Conservation (phyloP, 106 monocot species). For the Platanthera zijinensis region DNA sequence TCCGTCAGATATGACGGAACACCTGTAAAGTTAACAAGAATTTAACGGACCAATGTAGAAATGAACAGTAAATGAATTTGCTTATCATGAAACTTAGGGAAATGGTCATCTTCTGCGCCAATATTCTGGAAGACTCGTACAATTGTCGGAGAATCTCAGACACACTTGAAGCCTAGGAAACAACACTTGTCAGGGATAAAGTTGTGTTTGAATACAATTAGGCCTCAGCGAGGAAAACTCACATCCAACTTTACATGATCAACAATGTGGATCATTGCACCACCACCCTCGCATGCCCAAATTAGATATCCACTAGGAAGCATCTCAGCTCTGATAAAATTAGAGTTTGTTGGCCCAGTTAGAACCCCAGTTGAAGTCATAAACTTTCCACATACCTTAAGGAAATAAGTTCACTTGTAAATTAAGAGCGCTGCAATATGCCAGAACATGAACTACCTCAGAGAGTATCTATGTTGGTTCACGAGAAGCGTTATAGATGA, state of each 20-base stretch:
- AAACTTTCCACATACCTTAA: conserved; percentile 87
- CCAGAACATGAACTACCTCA: not conserved
- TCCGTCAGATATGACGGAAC: conserved; percentile 72
- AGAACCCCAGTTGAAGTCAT: conserved; percentile 73
- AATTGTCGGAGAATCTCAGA: conserved; percentile 88
- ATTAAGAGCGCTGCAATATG: not conserved
- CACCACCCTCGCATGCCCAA: conserved; percentile 93
- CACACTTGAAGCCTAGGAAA: conserved; percentile 74
- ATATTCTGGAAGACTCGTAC: conserved; percentile 81
- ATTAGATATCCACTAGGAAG: conserved; percentile 94
- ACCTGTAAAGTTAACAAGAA: conserved; percentile 34
- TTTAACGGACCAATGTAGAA: not conserved
- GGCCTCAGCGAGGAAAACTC: conserved; percentile 10
- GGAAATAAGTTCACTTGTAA: not conserved
- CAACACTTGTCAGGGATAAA: not conserved
- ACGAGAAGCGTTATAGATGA: too few relatives aligned
- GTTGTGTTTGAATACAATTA: not conserved
- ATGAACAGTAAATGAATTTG: not conserved
- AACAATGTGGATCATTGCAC: conserved; percentile 99
- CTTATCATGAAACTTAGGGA: conserved; percentile 38
- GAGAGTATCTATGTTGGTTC: not conserved
- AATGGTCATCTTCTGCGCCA: conserved; percentile 93
- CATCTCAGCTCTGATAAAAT: conserved; percentile 92
- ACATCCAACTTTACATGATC: conserved; percentile 97
- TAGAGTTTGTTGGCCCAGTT: conserved; percentile 56